Evolutionary conservation across 2,329 filamentous ascomycete genomes (phyloP), one percentile per base, ranked within the genome.

Genomic region (Neofusicoccum ribis): DNA sequence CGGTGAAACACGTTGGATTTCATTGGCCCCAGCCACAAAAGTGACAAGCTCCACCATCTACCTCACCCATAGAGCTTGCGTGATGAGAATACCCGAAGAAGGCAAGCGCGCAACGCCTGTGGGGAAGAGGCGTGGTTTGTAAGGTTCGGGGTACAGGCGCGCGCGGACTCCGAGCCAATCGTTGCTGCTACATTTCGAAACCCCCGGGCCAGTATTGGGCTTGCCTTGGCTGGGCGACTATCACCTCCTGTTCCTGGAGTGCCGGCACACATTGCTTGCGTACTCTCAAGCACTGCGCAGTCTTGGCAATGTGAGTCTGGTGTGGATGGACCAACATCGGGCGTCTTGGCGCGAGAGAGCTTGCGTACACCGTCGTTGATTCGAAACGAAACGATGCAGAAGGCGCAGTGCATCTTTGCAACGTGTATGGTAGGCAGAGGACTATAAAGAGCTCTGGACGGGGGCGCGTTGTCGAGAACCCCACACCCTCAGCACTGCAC

Each of bases 191-290:
- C 14, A 59, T 59, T 44, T 46, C 44, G 52, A 56, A 46, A 20
- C 12, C 6, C 12, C 14, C 54, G 12, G 12, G 15, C 9, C 23
- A 9, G 3, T 5, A 44, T 15, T 5, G 8, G 39, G 3, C 9
- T 5, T 23, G 23, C 39, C n/a, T 9, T 15, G 17, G 23, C 4
- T 20, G 23, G 15, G 14, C 8, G 54, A 59, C 8, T 34, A 59
- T 59, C 39, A 36, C 14, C 27, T 36, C 54, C 54, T 59, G 54
- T 59, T 59, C 54, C 54, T 59, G 54, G 39, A 17, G 14, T 11
- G 27, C 23, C 34, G 23, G 37, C 37, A 41, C 54, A 27, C 23
- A 20, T n/a, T 59, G 41, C 54, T 59, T 59, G 54, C 54, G 54
- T 59, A 59, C 15, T 17, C 41, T 46, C 23, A 59, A 59, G 54